Conservation (phyloP, 2,329 filamentous ascomycete genomes). For the Hypoxylon sp. region DNA sequence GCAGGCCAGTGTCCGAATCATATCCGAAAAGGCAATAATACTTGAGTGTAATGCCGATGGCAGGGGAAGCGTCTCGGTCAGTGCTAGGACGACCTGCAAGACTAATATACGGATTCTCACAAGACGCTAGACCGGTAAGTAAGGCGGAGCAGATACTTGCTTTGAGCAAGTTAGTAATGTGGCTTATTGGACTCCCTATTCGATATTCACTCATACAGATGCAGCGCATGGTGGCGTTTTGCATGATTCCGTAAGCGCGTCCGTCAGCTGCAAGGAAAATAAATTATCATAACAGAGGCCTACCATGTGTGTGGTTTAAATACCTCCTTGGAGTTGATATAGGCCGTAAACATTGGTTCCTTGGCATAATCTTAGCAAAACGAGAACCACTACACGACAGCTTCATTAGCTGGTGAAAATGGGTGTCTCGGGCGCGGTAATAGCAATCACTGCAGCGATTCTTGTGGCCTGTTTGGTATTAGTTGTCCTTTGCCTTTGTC, state of each 20-base stretch:
- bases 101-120: not conserved
- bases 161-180: not conserved
- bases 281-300: not conserved
- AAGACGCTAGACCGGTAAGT: not conserved
- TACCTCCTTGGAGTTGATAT: not conserved
- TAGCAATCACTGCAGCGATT: not conserved
- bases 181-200: not conserved
- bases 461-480: not conserved
- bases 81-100: too few species aligned
- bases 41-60: too few species aligned
- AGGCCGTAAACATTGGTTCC: not conserved
- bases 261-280: not conserved
- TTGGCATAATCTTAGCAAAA: not conserved
- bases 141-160: too few species aligned
- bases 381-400: not conserved
- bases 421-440: not conserved
- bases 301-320: not conserved
- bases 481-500: not conserved
- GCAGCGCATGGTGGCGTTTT: not conserved
- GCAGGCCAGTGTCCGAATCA: too few species aligned
- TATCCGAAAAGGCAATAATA: too few species aligned
- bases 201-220: not conserved
- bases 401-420: not conserved
- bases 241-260: not conserved
- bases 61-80: too few species aligned